Percentiles rank a stretch among this genome's conserved stretches.
Conservation (phyloP, 2,329 filamentous ascomycete genomes). For the Dactylellina cionopaga region DNA sequence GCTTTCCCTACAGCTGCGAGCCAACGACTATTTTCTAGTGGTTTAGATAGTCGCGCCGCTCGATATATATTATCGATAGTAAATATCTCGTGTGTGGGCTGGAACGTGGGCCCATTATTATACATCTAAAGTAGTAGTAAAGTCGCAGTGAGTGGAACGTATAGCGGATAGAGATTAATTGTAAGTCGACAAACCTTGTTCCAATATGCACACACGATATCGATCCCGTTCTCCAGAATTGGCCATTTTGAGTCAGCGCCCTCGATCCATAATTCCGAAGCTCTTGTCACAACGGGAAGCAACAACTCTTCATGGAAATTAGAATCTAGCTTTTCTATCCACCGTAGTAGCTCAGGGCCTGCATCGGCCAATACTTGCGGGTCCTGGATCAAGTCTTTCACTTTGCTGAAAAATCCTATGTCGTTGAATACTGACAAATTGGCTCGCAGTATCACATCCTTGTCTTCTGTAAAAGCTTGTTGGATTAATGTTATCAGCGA, state of each 20-base stretch:
- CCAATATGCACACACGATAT: neutral
- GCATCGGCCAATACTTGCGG: neutral
- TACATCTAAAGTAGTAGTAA: no score
- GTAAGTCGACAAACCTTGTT: neutral
- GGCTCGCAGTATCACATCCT: no score
- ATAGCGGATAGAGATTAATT: no score
- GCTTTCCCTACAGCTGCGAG: no score
- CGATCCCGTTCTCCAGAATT: neutral
- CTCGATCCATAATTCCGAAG: neutral
- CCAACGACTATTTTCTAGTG: no score
- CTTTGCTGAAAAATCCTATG: neutral
- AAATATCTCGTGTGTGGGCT: no score
- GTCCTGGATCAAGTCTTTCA: neutral
- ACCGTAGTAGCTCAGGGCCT: neutral
- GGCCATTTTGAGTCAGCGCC: neutral
- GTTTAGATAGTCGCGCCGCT: no score
- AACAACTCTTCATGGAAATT: neutral
- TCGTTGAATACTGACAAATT: neutral
- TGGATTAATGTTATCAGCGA: neutral
- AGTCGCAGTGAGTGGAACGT: no score
- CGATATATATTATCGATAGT: no score
- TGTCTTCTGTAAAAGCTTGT: neutral
- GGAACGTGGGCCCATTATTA: no score
- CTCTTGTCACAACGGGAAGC: neutral
- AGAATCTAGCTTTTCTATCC: neutral